Evolutionary conservation across 2,329 filamentous ascomycete species (phyloP).

Genomic region (Stachybotrys chartarum): DNA sequence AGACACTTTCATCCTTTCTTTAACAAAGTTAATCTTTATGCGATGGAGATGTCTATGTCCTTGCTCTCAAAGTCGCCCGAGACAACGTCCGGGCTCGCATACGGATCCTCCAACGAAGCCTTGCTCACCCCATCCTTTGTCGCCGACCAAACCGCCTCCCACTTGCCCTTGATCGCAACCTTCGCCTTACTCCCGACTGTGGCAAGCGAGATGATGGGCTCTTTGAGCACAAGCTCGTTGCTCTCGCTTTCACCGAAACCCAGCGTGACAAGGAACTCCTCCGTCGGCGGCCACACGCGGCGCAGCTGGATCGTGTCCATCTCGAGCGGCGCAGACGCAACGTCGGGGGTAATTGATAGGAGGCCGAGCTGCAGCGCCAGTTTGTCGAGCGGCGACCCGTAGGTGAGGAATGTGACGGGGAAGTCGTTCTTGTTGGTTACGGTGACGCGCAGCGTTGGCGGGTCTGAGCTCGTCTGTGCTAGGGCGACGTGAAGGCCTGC

Average conservation of each 20-base stretch:
- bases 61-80: slow-evolving; percentile 10
- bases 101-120: slow-evolving; percentile 11
- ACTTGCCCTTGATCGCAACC: slow-evolving; percentile 28
- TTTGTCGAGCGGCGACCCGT: slow-evolving; percentile 38
- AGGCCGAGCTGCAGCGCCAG: slow-evolving; percentile 33
- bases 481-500: slow-evolving; percentile 24
- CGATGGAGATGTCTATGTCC: neutral
- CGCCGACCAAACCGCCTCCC: slow-evolving; percentile 23
- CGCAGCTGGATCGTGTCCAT: slow-evolving; percentile 29
- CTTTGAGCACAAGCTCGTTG: slow-evolving; percentile 28
- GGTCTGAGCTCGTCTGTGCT: slow-evolving; percentile 22
- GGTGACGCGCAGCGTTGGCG: slow-evolving; percentile 26
- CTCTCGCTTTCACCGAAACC: slow-evolving; percentile 25
- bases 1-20: neutral
- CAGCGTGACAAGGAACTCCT: slow-evolving; percentile 30
- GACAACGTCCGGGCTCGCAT: slow-evolving; percentile 9
- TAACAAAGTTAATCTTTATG: neutral
- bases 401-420: slow-evolving; percentile 33
- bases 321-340: slow-evolving; percentile 23
- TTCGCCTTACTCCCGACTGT: slow-evolving; percentile 22
- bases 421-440: slow-evolving; percentile 31
- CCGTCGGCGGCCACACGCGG: slow-evolving; percentile 31
- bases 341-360: slow-evolving; percentile 29
- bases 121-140: slow-evolving; percentile 13
- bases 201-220: slow-evolving; percentile 25